Percentiles rank a stretch among this genome's conserved stretches.
phyloP scores from a whole-genome alignment of 2,329 filamentous ascomycete genomes.

The Penicillium sclerotigenum region DNA sequence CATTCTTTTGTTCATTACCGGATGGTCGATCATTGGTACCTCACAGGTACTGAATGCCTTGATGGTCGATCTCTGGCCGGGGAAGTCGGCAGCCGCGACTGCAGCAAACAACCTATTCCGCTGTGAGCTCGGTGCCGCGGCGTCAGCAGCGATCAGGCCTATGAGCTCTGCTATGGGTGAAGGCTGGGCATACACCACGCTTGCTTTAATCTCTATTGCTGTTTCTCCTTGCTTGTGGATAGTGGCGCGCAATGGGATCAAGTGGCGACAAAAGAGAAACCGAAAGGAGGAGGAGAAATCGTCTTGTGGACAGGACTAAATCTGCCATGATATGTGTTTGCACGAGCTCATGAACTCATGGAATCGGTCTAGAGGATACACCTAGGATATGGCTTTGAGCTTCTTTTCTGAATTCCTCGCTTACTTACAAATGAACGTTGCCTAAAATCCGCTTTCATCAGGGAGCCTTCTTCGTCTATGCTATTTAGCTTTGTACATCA shows the following conservation, averaged over 20 bases:
- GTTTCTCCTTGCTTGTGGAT: slow-evolving; percentile 26
- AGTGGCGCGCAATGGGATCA: slow-evolving; percentile 27
- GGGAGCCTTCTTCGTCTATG: neutral
- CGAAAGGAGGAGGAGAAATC: slow-evolving; percentile 9
- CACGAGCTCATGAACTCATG: neutral
- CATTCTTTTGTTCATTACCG: slow-evolving; percentile 34
- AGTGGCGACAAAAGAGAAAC: slow-evolving; percentile 25
- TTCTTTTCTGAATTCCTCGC: neutral
- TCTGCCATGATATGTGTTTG: neutral
- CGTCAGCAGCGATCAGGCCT: slow-evolving; percentile 38
- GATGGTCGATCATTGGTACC: slow-evolving; percentile 35
- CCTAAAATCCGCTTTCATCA: neutral
- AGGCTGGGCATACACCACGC: slow-evolving; percentile 43
- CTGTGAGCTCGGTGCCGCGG: slow-evolving; percentile 41
- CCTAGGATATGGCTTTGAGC: neutral
- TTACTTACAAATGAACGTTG: neutral
- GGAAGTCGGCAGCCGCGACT: slow-evolving; percentile 36
- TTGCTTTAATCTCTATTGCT: slow-evolving; percentile 31
- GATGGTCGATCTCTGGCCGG: slow-evolving; percentile 44
- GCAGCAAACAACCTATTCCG: slow-evolving; percentile 43
- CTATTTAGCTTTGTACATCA: neutral
- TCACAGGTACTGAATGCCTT: slow-evolving; percentile 45
- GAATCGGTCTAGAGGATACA: neutral
- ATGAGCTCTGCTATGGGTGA: slow-evolving; percentile 40
- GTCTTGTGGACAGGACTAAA: neutral